phyloP scores from a whole-genome alignment of 805 yeast genomes.

The Candida multigemmis region DNA sequence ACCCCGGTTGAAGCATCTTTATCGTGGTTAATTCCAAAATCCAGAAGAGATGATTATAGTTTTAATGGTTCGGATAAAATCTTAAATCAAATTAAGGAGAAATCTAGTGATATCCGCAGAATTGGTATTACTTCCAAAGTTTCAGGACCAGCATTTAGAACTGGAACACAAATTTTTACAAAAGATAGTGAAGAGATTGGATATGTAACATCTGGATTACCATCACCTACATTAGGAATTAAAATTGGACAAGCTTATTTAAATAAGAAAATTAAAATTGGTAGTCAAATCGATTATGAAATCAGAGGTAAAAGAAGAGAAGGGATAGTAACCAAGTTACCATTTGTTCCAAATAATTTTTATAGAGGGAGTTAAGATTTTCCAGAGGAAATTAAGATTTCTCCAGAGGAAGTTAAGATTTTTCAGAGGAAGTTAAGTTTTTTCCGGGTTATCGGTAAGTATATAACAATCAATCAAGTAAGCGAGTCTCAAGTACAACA shows the following conservation, averaged over 20 bases:
- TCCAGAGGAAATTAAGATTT: too few relatives aligned
- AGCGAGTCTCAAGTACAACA: too few relatives aligned
- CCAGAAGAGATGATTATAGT: slow-evolving; percentile 45
- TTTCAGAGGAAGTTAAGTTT: too few relatives aligned
- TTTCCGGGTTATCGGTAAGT: too few relatives aligned
- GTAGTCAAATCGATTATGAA: slow-evolving; percentile 62
- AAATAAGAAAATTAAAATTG: slow-evolving; percentile 63
- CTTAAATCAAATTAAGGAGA: slow-evolving; percentile 60
- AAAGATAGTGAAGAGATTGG: slow-evolving; percentile 43
- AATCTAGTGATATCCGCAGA: slow-evolving; percentile 51
- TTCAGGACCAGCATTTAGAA: slow-evolving; percentile 97
- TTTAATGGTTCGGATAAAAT: slow-evolving; percentile 78
- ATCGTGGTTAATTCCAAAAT: slow-evolving; percentile 83
- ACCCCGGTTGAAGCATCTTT: slow-evolving; percentile 88
- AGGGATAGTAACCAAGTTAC: slow-evolving; percentile 72
- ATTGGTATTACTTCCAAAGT: slow-evolving; percentile 63
- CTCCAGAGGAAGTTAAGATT: too few relatives aligned
- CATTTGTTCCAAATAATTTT: slow-evolving; percentile 71
- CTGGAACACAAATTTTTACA: slow-evolving; percentile 54
- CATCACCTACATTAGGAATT: slow-evolving; percentile 52
- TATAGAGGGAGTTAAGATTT: slow-evolving; percentile 38
- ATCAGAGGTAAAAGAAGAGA: slow-evolving; percentile 78
- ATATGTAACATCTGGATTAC: slow-evolving; percentile 53
- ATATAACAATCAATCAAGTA: too few relatives aligned
- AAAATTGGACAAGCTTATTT: slow-evolving; percentile 92